Base-by-base conservation (phyloP, 2,329 filamentous ascomycete species). In the Thermoascus crustaceus region DNA sequence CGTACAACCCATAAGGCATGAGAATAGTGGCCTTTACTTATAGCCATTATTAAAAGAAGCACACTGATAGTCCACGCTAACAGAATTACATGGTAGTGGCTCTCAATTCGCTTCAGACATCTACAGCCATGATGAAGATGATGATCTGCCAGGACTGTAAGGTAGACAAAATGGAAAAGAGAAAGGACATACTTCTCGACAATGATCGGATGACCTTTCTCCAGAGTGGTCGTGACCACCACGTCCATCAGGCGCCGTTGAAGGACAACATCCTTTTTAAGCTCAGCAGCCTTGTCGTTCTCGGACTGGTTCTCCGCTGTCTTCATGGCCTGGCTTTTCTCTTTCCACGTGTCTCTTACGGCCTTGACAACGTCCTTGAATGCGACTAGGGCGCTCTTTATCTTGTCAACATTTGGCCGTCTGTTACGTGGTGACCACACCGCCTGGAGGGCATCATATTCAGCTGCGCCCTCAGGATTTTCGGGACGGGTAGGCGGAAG, bases 291-390 rank as follows among this genome's bases (percentile, higher is more conserved):
- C 51, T 76, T 72, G 32, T 67, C 60, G 41, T 63, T 64, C 47
- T 71, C 64, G 48, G 74, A 72, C 53, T 73, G 67, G 39, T 75
- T 71, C 47, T 76, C 73, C 7, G 76, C 76, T 42, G 72, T 63
- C 42, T 72, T 68, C 42, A 79, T 64, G 16, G 69, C 68, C 43
- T 71, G 68, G 27, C 63, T 68, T 46, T 75, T 73, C 21, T 66
- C 58, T 49, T 77, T 78, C 76, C 76, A 80, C 23, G 71, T 63
- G 52, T 80, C 76, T 39, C 75, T 69, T 37, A 80, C 68, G 5
- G 66, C 66, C 49, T 73, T 73, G 40, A 79, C 61, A 29, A 78
- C 61, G 32, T 78, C 73, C 63, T 75, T 77, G 49, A 75, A 73
- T 27, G 71, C 66, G 32, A 67, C 66, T 43, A 80, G 61, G 29